A percentile compares a stretch with the other conserved stretches of the same genome.
These are phyloP conservation scores for Calcarisporium arbuscula DNA, from an alignment of 2,329 filamentous ascomycete species.

Conservation along the genomic window DNA sequence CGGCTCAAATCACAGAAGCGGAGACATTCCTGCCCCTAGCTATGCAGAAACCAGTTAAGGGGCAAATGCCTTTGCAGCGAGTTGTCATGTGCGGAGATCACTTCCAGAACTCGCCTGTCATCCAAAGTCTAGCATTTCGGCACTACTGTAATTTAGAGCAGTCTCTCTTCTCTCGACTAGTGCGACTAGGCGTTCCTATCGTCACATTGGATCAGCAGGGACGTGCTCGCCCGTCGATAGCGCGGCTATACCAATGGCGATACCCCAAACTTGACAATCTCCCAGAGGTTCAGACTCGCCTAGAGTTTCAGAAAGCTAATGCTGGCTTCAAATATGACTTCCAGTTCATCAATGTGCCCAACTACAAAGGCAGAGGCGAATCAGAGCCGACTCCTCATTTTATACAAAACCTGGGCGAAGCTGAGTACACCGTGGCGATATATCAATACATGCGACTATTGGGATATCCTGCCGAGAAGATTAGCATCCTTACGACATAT, in stretches of 20 bases:
- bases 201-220: conserved; percentile 91
- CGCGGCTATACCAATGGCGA: conserved; percentile 87
- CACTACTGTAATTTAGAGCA: conserved; percentile 96
- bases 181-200: conserved; percentile 85
- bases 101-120: conserved; percentile 90
- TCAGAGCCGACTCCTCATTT: conserved; percentile 88
- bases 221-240: conserved; percentile 79
- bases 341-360: conserved; percentile 91
- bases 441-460: conserved; percentile 97
- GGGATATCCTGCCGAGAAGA: conserved; percentile 77
- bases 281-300: conserved; percentile 59
- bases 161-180: conserved; percentile 84
- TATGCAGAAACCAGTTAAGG: conserved; percentile 74
- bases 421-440: conserved; percentile 91
- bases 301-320: conserved; percentile 77
- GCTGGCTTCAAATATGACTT: conserved; percentile 90
- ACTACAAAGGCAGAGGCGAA: conserved; percentile 89
- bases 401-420: conserved; percentile 92
- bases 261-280: conserved; percentile 77
- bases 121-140: conserved; percentile 89
- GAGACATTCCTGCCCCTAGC: conserved; percentile 94
- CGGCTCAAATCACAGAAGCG: conserved; percentile 94
- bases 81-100: conserved; percentile 94
- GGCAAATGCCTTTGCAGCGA: conserved; percentile 71
- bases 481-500: conserved; percentile 89